phyloP scores from a whole-genome alignment of 1,284 basidiomycete species.

The Fomitopsis schrenkii region DNA sequence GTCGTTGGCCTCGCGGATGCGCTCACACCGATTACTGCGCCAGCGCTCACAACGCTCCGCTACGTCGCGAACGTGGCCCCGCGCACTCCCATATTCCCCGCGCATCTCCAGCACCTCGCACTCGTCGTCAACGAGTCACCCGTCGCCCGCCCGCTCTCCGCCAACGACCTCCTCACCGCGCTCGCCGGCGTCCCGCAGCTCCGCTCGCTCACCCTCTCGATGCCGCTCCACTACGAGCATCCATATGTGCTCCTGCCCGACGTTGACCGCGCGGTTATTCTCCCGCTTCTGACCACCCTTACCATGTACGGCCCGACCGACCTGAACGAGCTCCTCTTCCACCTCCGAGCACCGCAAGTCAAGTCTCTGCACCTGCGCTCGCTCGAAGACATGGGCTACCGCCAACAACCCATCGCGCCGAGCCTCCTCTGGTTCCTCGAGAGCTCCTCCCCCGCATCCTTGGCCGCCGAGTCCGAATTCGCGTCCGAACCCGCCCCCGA shows the following conservation, averaged over 20 bases:
- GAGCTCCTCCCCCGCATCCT: slow-evolving; percentile 26
- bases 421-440: slow-evolving; percentile 39
- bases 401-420: slow-evolving; percentile 34
- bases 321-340: slow-evolving; percentile 39
- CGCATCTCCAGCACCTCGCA: slow-evolving; percentile 33
- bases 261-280: slow-evolving; percentile 24
- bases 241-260: slow-evolving; percentile 30
- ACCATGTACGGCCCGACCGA: slow-evolving; percentile 38
- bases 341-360: slow-evolving; percentile 41
- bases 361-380: slow-evolving; percentile 43
- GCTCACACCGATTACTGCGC: slow-evolving; percentile 28
- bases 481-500: neutral
- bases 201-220: slow-evolving; percentile 35
- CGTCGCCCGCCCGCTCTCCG: slow-evolving; percentile 24
- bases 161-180: slow-evolving; percentile 22
- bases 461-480: neutral
- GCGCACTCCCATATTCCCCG: slow-evolving; percentile 27
- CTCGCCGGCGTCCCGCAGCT: slow-evolving; percentile 28
- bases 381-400: slow-evolving; percentile 34
- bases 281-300: slow-evolving; percentile 37
- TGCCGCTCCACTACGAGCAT: slow-evolving; percentile 33
- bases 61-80: slow-evolving; percentile 36
- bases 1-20: slow-evolving; percentile 22
- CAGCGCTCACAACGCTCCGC: slow-evolving; percentile 30
- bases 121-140: slow-evolving; percentile 26